Base-by-base conservation (phyloP, 306 rosid genomes). In the Sesbania bispinosa region DNA sequence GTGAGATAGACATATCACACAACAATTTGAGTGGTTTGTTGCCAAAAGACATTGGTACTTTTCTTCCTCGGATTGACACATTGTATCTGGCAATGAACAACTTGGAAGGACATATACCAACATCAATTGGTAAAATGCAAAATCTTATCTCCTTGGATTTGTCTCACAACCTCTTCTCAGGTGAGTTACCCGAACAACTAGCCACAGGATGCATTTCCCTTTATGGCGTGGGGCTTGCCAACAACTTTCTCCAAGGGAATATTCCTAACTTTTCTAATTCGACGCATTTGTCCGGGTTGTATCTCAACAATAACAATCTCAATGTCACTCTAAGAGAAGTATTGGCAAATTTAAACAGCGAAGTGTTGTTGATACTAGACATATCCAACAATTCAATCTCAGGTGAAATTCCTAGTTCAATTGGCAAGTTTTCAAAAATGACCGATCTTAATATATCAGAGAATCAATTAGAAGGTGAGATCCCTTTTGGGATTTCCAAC, bases 1-100 rank as follows among this genome's bases (percentile, higher is more conserved):
- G n/a, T n/a, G n/a, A n/a, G n/a, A 2, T 75, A 1, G 67, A 75
- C 6, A 30, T 80, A 59, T 76, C 85, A 63, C 2, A 16, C 72
- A 80, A 81, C 23, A 69, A 23, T 11, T 0, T 81, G 0, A 48
- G 16, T 46, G 76, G 85, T 10, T 23, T 10, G 3, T 67, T 81
- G 6, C 65, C 84, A 7, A 10, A 13, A 10, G 30, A 59, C 39
- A 23, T 80, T 39, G 81, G 74, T 51, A 6, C 3, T 10, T 7
- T 80, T 16, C 50, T 77, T 55, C 72, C 79, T 6, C 0, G 0
- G 0, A 13, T 81, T 2, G 0, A 0, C 0, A 0, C 0, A 14
- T 13, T 81, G 26, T 39, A 58, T 2, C 0, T 76, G 4, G 71
- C 81, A 19, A 10, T 1, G 10, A 81, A 81, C 24, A 39, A n/a